Evolutionary conservation across 1,139 yeast genomes (phyloP).

Genomic region (Nakaseomyces kungkrabaensis): DNA sequence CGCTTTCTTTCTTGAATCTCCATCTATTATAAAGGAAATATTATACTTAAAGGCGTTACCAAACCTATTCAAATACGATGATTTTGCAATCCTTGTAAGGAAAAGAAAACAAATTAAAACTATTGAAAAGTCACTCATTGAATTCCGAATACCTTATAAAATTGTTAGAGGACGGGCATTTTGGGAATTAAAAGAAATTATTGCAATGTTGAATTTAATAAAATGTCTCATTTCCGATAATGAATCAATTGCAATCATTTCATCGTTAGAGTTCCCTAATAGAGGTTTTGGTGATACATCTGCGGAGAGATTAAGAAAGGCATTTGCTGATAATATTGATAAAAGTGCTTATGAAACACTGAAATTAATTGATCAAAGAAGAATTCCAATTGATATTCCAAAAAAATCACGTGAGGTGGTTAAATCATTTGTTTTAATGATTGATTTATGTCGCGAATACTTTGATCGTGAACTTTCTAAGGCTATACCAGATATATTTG

Average conservation of each 20-base stretch:
- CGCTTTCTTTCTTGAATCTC: constrained; percentile 45
- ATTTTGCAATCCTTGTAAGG: constrained; percentile 65
- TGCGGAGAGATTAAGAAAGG: constrained; percentile 33
- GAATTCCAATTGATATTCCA: constrained; percentile 12
- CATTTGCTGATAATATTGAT: constrained; percentile 11
- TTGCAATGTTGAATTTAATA: constrained; percentile 51
- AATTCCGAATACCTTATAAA: constrained; percentile 48
- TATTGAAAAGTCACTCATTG: constrained; percentile 53
- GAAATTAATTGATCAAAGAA: constrained; percentile 11
- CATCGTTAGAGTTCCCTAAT: constrained; percentile 52
- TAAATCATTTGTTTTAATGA: constrained; percentile 16
- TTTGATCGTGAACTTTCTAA: constrained; percentile 14
- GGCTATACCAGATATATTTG: constrained; percentile 19
- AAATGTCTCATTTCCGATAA: constrained; percentile 47
- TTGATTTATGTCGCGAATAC: constrained; percentile 16
- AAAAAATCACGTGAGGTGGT: constrained; percentile 17
- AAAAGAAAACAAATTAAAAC: constrained; percentile 46
- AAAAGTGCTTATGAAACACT: constrained; percentile 19
- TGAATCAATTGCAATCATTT: constrained; percentile 50
- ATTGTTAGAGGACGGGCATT: constrained; percentile 66
- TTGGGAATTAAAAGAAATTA: constrained; percentile 70
- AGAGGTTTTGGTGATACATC: constrained; percentile 64
- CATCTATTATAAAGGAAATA: constrained; percentile 49
- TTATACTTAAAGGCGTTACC: constrained; percentile 35
- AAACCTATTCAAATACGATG: constrained; percentile 37